Evolutionary conservation across 2,329 filamentous ascomycete species (phyloP).

Genomic region (Dryadomyces sulphureus): DNA sequence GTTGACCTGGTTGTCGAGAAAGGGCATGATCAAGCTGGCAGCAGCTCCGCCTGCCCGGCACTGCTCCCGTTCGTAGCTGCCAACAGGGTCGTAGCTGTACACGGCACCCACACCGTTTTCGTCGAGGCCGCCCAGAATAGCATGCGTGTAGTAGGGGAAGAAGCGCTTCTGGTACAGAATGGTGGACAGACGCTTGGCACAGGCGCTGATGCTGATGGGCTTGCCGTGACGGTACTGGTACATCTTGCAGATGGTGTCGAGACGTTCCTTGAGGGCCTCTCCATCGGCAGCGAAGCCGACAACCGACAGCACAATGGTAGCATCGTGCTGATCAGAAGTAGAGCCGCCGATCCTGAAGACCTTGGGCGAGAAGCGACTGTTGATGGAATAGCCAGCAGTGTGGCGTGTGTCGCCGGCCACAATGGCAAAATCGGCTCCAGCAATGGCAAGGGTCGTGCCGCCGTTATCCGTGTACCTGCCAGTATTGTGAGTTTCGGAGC

Average conservation of each 20-base stretch:
- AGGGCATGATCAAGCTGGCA: slow-evolving; percentile 93
- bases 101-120: slow-evolving; percentile 88
- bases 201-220: slow-evolving; percentile 85
- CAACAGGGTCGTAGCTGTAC: slow-evolving; percentile 96
- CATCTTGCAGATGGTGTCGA: slow-evolving; percentile 95
- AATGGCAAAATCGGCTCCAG: slow-evolving; percentile 87
- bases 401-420: slow-evolving; percentile 94
- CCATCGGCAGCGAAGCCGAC: slow-evolving; percentile 95
- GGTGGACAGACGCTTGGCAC: slow-evolving; percentile 85
- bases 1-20: slow-evolving; percentile 98
- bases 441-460: slow-evolving; percentile 88
- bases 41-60: slow-evolving; percentile 88
- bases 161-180: slow-evolving; percentile 97
- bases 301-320: slow-evolving; percentile 79
- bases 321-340: slow-evolving; percentile 69
- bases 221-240: slow-evolving; percentile 98
- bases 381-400: slow-evolving; percentile 96
- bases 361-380: slow-evolving; percentile 88
- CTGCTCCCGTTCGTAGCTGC: slow-evolving; percentile 93
- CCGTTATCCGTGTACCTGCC: slow-evolving; percentile 91
- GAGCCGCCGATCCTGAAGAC: slow-evolving; percentile 95
- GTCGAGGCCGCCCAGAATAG: slow-evolving; percentile 85
- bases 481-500: background rate
- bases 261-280: slow-evolving; percentile 79
- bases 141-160: slow-evolving; percentile 96